Evolutionary conservation across 345 rosid species (phyloP), one percentile per base, ranked within the genome.

Genomic region (Pugionium dolabratum): DNA sequence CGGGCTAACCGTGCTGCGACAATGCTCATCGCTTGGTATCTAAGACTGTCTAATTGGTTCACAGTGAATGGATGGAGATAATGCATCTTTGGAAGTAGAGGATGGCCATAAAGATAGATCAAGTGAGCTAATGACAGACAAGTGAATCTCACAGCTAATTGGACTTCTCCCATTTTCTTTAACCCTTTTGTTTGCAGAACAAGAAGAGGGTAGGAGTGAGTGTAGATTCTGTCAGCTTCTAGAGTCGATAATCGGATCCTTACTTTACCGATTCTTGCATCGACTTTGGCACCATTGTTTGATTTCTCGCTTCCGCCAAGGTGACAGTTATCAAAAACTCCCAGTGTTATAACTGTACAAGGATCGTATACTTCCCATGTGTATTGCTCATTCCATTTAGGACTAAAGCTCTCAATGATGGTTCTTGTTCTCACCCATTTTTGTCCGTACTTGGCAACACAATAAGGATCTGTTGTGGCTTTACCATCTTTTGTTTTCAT

Each of bases 381-480:
- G 54, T 84, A 87, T 67, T 87, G 94, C 78, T 87, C 90, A 7
- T 87, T 87, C 94, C 94, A 87, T 70, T 81, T 87, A 0, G 88
- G 95, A 8, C 79, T 73, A 61, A 83, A 60, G 60, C 80, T 77
- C 56, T 87, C 90, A 2, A 83, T 84, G 41, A 76, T 84, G 0
- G 95, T 87, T 47, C 90, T 63, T 3, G 95, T 85, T 63, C 95
- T 69, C 36, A 87, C 83, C 90, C 95, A 87, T 70, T 87, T 87
- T 70, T 81, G 85, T 7, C 90, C 95, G 37, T 85, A 87, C 69
- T 87, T 87, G 0, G 90, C 88, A 1, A 87, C 88, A 25, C 90
- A 87, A 54, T 87, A 87, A 30, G 95, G 81, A 64, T 87, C 83
- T 1, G 85, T 63, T 2, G 88, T 72, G 8, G 84, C 67, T 77